These are phyloP conservation scores for Tuctoria greenei DNA, from an alignment of 176 grass and related monocot species.

Conservation along the genomic window DNA sequence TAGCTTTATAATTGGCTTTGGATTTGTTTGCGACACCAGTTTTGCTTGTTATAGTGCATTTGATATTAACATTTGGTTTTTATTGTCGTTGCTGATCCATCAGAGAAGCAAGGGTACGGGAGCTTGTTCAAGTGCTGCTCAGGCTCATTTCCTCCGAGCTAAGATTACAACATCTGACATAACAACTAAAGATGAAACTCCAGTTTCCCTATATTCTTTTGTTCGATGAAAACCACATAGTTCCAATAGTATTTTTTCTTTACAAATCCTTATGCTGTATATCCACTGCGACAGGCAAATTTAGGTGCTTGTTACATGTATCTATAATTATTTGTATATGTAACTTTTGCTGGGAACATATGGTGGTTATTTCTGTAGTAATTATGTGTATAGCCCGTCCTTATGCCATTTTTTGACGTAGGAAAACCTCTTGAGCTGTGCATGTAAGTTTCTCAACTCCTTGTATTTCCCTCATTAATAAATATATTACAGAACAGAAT, in stretches of 20 bases:
- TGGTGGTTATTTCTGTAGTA: conserved; percentile 28
- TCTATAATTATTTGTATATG: conserved; percentile 42
- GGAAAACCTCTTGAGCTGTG: conserved; percentile 6
- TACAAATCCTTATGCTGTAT: conserved; percentile 36
- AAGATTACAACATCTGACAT: conserved; percentile 60
- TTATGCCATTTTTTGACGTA: background rate
- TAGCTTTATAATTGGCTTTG: conserved; percentile 4
- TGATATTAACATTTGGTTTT: conserved; percentile 5
- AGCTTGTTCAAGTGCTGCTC: conserved; percentile 86
- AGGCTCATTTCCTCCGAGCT: conserved; percentile 74
- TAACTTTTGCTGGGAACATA: conserved; percentile 45
- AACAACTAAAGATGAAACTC: conserved; percentile 38
- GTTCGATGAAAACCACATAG: conserved; percentile 20
- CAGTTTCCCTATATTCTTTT: conserved; percentile 32
- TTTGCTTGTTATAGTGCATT: conserved; percentile 13
- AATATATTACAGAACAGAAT: background rate
- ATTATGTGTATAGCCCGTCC: conserved; percentile 26
- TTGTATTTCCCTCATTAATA: conserved; percentile 11
- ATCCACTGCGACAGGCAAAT: conserved; percentile 6
- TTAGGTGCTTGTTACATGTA: conserved; percentile 30
- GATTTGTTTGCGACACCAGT: background rate
- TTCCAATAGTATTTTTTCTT: conserved; percentile 28
- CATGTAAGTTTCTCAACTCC: conserved; percentile 13
- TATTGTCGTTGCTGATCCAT: conserved; percentile 28
- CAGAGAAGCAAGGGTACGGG: conserved; percentile 85